Percentiles rank a stretch among this genome's conserved stretches.
Conservation (phyloP, 306 rosid genomes). For the Aeschynomene evenia region DNA sequence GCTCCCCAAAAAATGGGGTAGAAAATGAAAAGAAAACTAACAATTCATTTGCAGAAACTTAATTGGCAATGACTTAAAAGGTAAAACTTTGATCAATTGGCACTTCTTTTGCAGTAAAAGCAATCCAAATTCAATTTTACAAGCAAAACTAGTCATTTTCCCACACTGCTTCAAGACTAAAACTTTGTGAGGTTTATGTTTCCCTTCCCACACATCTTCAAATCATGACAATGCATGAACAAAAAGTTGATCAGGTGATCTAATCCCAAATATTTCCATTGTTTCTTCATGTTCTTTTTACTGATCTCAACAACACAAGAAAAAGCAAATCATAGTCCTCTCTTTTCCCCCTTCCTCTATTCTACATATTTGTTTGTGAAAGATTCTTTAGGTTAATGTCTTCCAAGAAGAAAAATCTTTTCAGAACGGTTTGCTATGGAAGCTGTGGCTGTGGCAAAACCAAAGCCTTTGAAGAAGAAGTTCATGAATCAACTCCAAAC, state of each 20-base stretch:
- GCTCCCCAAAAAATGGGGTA: neutral
- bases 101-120: constrained; percentile 3
- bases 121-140: constrained; percentile 24
- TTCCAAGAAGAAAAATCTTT: constrained; percentile 43
- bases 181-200: constrained; percentile 6
- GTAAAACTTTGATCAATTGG: neutral
- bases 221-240: too few species aligned
- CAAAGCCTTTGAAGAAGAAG: constrained; percentile 38
- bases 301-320: constrained; percentile 5
- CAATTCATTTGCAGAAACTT: constrained; percentile 16
- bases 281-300: neutral
- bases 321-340: neutral
- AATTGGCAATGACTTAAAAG: constrained; percentile 11
- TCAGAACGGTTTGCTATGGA: constrained; percentile 39
- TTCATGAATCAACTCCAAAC: constrained; percentile 44
- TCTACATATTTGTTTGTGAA: neutral
- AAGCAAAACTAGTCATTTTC: constrained; percentile 22
- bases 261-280: too few species aligned
- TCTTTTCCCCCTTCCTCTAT: neutral
- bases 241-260: too few species aligned
- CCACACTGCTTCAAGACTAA: neutral
- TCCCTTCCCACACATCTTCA: too few species aligned
- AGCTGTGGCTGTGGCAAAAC: constrained; percentile 48
- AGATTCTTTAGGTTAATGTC: constrained; percentile 36
- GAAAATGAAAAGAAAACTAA: constrained; percentile 9